Evolutionary conservation across 108 stramenopile genomes (phyloP), one percentile per base, ranked within the genome.

Genomic region (Fragilaria crotonensis): DNA sequence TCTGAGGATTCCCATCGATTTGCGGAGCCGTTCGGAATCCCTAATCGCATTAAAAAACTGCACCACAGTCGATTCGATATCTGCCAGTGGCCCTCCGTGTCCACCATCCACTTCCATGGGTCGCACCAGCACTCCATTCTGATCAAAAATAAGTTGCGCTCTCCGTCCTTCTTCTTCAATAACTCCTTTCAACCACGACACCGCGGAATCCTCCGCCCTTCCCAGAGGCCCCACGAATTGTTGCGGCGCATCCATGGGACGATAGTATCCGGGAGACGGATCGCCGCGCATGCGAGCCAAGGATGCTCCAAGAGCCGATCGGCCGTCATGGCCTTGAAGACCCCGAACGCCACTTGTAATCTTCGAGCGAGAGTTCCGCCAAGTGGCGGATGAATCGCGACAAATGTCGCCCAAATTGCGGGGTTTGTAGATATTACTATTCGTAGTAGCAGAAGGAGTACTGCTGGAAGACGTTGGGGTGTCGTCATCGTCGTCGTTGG

Each of bases 161-260:
- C 90, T 71, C 57, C 77, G 63, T 19, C 81, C 90, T 68, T 91
- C 90, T 66, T 91, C 90, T 67, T 91, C 90, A 45, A 91, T 75
- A 22, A 91, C 90, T 25, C 51, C 46, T 27, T 48, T 60, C 9
- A 91, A 73, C 86, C 86, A 87, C 54, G 75, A 65, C 1, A 91
- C 90, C 30, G 77, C 71, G 1, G 68, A 59, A 52, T 71, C 74
- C 60, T 91, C 90, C 48, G 80, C 76, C 21, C 79, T 66, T 23
- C 90, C 90, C 71, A 91, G 57, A 9, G 89, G 89, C 11, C 89
- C 89, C 30, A 83, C 61, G 44, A 62, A 73, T n/a, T 56, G 52
- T 45, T 83, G 78, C 41, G 64, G 70, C 7, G 90, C 90, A 76
- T 91, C 90, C 90, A 91, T 91, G 9, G 90, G 90, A 57, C 90